Evolutionary conservation across 306 rosid genomes (phyloP).

Genomic region (Inga leiocalycina): DNA sequence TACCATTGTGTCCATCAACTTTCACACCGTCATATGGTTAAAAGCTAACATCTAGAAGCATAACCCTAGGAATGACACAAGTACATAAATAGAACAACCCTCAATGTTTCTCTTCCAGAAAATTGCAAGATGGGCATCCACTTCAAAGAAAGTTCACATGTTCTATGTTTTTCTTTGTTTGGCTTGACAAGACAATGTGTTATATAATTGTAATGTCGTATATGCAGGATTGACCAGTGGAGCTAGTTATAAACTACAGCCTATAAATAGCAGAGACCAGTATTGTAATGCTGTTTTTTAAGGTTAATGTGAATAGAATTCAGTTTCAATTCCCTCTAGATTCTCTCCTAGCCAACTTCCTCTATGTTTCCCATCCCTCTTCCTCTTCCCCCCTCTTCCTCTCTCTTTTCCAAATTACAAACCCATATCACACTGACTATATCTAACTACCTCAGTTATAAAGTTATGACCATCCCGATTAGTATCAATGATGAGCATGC

Average conservation of each 20-base stretch:
- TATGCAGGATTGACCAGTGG: not conserved
- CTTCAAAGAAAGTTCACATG: constrained; percentile 6
- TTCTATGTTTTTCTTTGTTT: not conserved
- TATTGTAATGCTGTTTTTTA: not conserved
- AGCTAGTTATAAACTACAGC: not conserved
- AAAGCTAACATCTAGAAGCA: constrained; percentile 20
- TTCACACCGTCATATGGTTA: not conserved
- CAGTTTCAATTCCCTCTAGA: not conserved
- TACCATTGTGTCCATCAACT: constrained; percentile 4
- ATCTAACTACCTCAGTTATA: constrained; percentile 10
- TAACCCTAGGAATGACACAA: constrained; percentile 6
- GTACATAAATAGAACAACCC: not conserved
- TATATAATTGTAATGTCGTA: no score
- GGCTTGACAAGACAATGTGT: not conserved
- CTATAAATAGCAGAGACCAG: not conserved
- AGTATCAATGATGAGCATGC: constrained; percentile 18
- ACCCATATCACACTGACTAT: constrained; percentile 14
- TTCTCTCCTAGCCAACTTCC: not conserved
- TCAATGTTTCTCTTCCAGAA: not conserved
- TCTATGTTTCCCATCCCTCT: not conserved
- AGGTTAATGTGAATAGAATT: not conserved
- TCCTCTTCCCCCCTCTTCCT: not conserved
- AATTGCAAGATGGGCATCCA: constrained; percentile 12
- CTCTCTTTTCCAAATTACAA: not conserved
- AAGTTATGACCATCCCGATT: constrained; percentile 17